Evolutionary conservation across 495 filamentous ascomycete species (phyloP), one percentile per base, ranked within the genome.

Genomic region (Corynascus novoguineensis): DNA sequence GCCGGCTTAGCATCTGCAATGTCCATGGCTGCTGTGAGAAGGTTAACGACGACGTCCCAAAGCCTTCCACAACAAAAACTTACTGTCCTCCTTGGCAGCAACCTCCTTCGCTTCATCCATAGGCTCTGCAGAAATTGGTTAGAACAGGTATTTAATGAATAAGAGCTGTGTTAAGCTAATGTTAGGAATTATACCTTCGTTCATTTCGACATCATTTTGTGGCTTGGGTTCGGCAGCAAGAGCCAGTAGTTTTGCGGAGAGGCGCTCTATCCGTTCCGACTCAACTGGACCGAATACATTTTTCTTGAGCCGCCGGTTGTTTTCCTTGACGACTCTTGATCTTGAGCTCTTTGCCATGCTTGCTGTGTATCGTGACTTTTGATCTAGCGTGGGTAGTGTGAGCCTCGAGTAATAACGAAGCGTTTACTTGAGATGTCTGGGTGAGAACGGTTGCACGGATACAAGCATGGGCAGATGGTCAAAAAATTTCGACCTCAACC

Each of bases 311-410:
- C 77, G 83, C 54, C 81, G 78, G 65, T 86, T 86, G 73, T 96
- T 92, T 61, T 80, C 75, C 77, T 96, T 95, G 60, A 78, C 81
- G 48, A 78, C 74, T 61, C 86, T 90, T 38, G 90, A 78, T 63
- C 91, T 79, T 45, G 85, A 72, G 66, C 87, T 85, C 64, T 93
- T 95, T 3, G 90, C 91, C 91, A 96, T 96, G 57, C 58, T 80
- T 66, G 54, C 53, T 19, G 53, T 28, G 41, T 38, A 32, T 46
- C 41, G 4, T 34, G 38, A 15, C 42, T 35, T n/a, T 14, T 28
- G 35, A 11, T 17, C n/a, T 3, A 7, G 5, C 38, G 48, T 22
- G 12, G 8, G 19, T 34, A 21, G 11, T 25, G 7, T 11, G 15
- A 38, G 17, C 3, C 7, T 27, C 27, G 32, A 15, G 31, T 14